Conservation (phyloP, 2,329 filamentous ascomycete genomes). For the Clonostachys chloroleuca region DNA sequence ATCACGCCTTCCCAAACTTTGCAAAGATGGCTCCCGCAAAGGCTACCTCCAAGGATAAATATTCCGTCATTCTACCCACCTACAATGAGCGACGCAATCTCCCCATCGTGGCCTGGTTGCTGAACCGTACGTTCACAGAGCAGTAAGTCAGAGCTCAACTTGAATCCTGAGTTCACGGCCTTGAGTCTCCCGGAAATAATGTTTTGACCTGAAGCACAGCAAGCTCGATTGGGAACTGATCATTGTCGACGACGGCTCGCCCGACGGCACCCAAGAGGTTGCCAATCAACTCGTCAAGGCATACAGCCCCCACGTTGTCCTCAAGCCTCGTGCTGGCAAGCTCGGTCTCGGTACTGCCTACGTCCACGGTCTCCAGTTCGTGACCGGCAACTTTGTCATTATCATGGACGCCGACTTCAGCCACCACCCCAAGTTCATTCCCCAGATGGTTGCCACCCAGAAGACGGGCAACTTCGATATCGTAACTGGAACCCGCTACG, state of each 20-base stretch:
- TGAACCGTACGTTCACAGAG: slow-evolving; percentile 87
- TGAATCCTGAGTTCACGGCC: background rate
- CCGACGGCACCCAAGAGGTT: slow-evolving; percentile 89
- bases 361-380: slow-evolving; percentile 88
- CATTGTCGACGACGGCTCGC: slow-evolving; percentile 96
- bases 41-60: slow-evolving; percentile 59
- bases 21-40: slow-evolving; percentile 40
- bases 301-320: slow-evolving; percentile 74
- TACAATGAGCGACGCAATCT: slow-evolving; percentile 98
- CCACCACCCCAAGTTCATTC: slow-evolving; percentile 99
- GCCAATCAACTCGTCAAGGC: slow-evolving; percentile 85
- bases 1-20: no score
- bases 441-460: slow-evolving; percentile 84
- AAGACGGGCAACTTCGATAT: slow-evolving; percentile 81
- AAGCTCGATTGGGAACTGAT: slow-evolving; percentile 96
- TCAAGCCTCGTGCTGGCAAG: slow-evolving; percentile 89
- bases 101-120: slow-evolving; percentile 90
- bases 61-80: slow-evolving; percentile 95
- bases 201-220: slow-evolving; percentile 35
- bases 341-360: slow-evolving; percentile 96
- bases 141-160: slow-evolving; percentile 50
- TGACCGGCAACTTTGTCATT: slow-evolving; percentile 90
- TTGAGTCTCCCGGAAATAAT: no score
- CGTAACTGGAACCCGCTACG: slow-evolving; percentile 93
- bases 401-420: slow-evolving; percentile 99